A percentile compares a stretch with the other conserved stretches of the same genome.
Evolutionary conservation across 768 basidiomycete genomes (phyloP).

Genomic region (Hericium coralloides): DNA sequence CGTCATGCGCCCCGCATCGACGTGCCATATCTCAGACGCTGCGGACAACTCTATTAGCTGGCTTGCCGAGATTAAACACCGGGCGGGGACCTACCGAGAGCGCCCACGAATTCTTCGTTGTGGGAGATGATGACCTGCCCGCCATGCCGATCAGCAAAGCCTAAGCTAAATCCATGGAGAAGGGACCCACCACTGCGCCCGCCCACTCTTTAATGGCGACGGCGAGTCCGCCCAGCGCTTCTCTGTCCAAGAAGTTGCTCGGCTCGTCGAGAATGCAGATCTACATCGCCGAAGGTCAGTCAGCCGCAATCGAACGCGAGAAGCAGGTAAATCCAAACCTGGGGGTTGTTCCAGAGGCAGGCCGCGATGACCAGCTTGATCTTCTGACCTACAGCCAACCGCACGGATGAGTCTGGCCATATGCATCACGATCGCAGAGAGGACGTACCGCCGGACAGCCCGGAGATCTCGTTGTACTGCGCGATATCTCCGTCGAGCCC

Average conservation of each 20-base stretch:
- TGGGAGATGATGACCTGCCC: conserved; percentile 89
- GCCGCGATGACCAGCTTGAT: conserved; percentile 95
- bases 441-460: conserved; percentile 76
- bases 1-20: conserved; percentile 76
- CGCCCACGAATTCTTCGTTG: conserved; percentile 81
- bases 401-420: conserved; percentile 1
- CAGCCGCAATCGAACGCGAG: not conserved
- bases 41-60: conserved; percentile 15
- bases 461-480: conserved; percentile 94
- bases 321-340: conserved; percentile 36
- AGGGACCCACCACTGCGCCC: conserved; percentile 66
- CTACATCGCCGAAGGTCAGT: conserved; percentile 21
- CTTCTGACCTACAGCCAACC: conserved; percentile 61
- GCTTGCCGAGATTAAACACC: conserved; percentile 7
- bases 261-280: conserved; percentile 83
- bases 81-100: conserved; percentile 52
- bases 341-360: conserved; percentile 93
- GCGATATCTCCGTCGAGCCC: conserved; percentile 97
- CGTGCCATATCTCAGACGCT: conserved; percentile 94
- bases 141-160: conserved; percentile 15
- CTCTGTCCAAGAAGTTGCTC: conserved; percentile 95
- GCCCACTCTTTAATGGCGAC: conserved; percentile 94
- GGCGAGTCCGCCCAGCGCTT: conserved; percentile 89
- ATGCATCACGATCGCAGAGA: not conserved
- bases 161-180: conserved; percentile 9